These are phyloP conservation scores for Papiliotrema fonsecae DNA, from an alignment of 1,284 basidiomycete genomes.

Conservation along the genomic window DNA sequence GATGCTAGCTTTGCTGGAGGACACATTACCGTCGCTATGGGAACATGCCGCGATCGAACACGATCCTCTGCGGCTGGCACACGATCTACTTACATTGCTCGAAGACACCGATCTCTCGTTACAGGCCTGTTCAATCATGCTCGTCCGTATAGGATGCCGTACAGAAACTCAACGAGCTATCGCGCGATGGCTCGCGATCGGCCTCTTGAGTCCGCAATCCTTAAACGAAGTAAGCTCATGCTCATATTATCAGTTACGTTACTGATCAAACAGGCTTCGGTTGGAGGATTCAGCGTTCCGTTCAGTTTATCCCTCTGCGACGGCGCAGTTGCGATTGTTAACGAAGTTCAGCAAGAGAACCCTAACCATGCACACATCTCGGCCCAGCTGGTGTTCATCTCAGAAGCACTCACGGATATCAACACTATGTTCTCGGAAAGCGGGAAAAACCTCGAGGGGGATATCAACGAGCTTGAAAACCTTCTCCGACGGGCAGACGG, in stretches of 20 bases:
- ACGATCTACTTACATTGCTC: background rate
- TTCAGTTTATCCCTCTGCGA: too few relatives aligned
- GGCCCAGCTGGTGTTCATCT: background rate
- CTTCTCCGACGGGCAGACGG: background rate
- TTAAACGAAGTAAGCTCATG: background rate
- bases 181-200: constrained; percentile 18
- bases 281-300: too few relatives aligned
- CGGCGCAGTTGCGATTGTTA: background rate
- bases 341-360: background rate
- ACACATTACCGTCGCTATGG: background rate
- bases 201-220: constrained; percentile 11
- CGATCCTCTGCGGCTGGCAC: background rate
- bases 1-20: background rate
- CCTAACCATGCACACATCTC: constrained; percentile 1
- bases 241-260: background rate
- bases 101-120: background rate
- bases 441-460: background rate
- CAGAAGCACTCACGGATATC: background rate
- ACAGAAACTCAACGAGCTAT: constrained; percentile 7
- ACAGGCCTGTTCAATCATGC: constrained; percentile 9
- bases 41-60: background rate
- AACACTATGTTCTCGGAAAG: background rate
- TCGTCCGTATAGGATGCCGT: constrained; percentile 14
- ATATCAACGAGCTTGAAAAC: background rate
- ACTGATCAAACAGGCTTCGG: too few relatives aligned